Conservation (phyloP, 2,329 filamentous ascomycete genomes). For the Allantophomopsis cytisporea region DNA sequence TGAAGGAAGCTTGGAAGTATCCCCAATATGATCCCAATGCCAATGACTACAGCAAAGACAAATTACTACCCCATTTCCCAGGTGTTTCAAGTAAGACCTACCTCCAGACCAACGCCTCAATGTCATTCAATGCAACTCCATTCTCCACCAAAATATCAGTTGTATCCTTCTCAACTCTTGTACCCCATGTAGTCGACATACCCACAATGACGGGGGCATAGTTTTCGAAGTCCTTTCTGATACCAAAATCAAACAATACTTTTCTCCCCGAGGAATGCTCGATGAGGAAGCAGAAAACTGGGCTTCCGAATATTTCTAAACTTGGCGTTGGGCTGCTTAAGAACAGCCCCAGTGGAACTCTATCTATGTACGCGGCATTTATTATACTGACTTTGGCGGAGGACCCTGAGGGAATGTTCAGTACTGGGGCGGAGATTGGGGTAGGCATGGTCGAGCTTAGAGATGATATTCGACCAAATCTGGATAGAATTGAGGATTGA, state of each 20-base stretch:
- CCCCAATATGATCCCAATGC: slow-evolving; percentile 36
- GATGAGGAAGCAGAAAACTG: slow-evolving; percentile 5
- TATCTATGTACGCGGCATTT: no score
- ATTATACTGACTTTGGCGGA: no score
- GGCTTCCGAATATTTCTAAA: background rate
- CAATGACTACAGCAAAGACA: slow-evolving; percentile 21
- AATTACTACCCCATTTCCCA: no score
- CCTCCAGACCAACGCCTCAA: slow-evolving; percentile 22
- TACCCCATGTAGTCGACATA: slow-evolving; percentile 9
- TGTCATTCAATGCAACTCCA: slow-evolving; percentile 15
- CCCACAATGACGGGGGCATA: slow-evolving; percentile 10
- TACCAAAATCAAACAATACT: slow-evolving; percentile 17
- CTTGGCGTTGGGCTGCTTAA: no score
- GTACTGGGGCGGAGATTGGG: no score
- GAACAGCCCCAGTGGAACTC: no score
- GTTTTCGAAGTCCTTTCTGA: slow-evolving; percentile 18
- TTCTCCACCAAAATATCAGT: slow-evolving; percentile 19
- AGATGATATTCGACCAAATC: no score
- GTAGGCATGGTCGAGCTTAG: no score
- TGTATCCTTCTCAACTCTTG: slow-evolving; percentile 14
- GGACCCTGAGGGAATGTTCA: no score
- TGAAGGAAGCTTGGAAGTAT: slow-evolving; percentile 28
- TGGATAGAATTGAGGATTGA: no score
- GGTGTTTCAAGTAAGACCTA: background rate
- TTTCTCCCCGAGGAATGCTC: slow-evolving; percentile 8